Percentiles rank a stretch among this genome's conserved stretches.
These are phyloP conservation scores for Hibiscus tridactylites DNA, from an alignment of 345 rosid species.

Conservation along the genomic window DNA sequence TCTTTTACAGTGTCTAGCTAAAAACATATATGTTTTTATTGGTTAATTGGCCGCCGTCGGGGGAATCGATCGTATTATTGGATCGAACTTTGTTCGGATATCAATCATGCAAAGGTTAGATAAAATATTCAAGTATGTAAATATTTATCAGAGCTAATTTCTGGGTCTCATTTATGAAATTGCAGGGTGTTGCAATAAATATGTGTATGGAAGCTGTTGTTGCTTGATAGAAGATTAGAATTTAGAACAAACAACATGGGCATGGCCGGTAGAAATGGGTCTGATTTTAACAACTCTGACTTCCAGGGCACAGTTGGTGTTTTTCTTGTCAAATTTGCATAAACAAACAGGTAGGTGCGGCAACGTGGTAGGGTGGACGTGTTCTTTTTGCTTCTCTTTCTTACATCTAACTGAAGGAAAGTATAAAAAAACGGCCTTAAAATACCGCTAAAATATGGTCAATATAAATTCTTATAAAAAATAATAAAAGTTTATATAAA, in stretches of 20 bases:
- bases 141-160: neutral
- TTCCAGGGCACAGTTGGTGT: neutral
- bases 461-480: no score
- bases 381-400: no score
- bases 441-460: no score
- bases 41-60: neutral
- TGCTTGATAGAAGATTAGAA: neutral
- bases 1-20: no score
- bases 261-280: neutral
- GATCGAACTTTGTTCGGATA: neutral
- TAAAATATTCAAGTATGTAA: neutral
- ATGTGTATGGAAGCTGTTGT: neutral
- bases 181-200: slow-evolving; percentile 10
- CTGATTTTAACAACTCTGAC: neutral
- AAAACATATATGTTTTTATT: neutral
- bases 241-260: neutral
- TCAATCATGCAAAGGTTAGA: neutral
- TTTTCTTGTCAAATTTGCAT: neutral
- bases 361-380: neutral
- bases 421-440: no score
- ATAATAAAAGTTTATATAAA: no score
- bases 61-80: neutral
- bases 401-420: no score
- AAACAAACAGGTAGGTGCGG: neutral
- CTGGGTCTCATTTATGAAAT: slow-evolving; percentile 10